Percentiles rank a stretch among this genome's conserved stretches.
Evolutionary conservation across 2,329 filamentous ascomycete species (phyloP).

Genomic region (Alternaria hordeiaustralica): DNA sequence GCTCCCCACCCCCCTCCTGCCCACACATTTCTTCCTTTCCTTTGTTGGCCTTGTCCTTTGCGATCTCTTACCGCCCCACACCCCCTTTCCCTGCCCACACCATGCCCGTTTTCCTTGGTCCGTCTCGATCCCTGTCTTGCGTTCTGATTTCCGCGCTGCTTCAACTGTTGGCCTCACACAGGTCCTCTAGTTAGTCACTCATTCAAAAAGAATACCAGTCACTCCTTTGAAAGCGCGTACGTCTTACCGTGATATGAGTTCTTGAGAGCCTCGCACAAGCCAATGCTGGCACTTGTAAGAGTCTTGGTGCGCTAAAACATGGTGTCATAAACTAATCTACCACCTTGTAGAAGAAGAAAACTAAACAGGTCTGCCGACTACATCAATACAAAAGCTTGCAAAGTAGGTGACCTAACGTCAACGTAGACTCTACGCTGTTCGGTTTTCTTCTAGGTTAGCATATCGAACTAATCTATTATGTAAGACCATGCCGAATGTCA

Average conservation of each 20-base stretch:
- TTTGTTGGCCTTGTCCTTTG: background rate
- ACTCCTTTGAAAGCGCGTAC: background rate
- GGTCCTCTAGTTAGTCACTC: background rate
- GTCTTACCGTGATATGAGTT: background rate
- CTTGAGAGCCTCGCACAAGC: no score
- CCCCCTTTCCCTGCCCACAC: background rate
- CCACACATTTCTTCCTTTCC: background rate
- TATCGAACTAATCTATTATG: no score
- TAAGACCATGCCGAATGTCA: no score
- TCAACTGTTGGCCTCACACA: rapidly evolving
- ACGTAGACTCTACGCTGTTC: no score
- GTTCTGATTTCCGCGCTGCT: background rate
- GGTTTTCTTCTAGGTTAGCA: no score
- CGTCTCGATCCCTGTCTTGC: background rate
- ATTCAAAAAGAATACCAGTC: background rate
- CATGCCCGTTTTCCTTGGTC: background rate
- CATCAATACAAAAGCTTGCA: no score
- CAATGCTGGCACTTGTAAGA: no score
- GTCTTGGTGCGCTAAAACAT: no score
- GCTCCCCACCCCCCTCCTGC: background rate
- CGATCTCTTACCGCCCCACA: background rate
- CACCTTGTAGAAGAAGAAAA: no score
- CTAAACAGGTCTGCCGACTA: no score
- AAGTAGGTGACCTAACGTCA: no score
- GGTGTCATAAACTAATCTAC: no score